These are phyloP conservation scores for Fusarium sp. DNA, from an alignment of 2,329 filamentous ascomycete species.

Conservation along the genomic window DNA sequence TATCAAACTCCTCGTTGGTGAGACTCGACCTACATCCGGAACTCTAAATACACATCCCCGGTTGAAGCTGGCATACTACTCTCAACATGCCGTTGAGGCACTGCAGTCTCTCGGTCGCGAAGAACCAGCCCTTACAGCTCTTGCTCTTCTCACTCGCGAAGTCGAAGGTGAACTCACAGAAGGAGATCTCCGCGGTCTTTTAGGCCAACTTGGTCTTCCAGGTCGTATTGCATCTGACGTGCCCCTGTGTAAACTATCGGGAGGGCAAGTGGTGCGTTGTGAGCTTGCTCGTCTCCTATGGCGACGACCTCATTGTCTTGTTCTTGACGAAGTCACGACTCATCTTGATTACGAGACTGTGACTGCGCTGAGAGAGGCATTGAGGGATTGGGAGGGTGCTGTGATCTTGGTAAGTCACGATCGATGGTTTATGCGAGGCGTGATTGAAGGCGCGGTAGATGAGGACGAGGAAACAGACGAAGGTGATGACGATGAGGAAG, in stretches of 20 bases:
- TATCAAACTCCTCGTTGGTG: constrained; percentile 73
- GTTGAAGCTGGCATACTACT: constrained; percentile 78
- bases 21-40: constrained; percentile 67
- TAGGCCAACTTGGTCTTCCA: constrained; percentile 75
- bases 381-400: constrained; percentile 76
- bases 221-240: constrained; percentile 78
- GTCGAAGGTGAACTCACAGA: constrained; percentile 65
- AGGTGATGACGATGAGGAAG: constrained; percentile 52
- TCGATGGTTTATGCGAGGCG: constrained; percentile 79
- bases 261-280: constrained; percentile 76
- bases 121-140: constrained; percentile 67
- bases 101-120: constrained; percentile 64
- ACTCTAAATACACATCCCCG: constrained; percentile 73
- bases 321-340: constrained; percentile 85
- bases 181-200: constrained; percentile 71
- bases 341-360: constrained; percentile 88
- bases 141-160: constrained; percentile 68
- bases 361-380: constrained; percentile 71
- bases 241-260: constrained; percentile 76
- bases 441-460: constrained; percentile 59
- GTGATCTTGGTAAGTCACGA: constrained; percentile 84
- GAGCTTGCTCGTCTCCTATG: constrained; percentile 76
- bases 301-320: constrained; percentile 73
- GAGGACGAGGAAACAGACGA: constrained; percentile 52
- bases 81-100: constrained; percentile 79